A percentile compares a stretch with the other conserved stretches of the same genome.
phyloP scores from a whole-genome alignment of 805 yeast genomes.

The Yarrowia sp. region DNA sequence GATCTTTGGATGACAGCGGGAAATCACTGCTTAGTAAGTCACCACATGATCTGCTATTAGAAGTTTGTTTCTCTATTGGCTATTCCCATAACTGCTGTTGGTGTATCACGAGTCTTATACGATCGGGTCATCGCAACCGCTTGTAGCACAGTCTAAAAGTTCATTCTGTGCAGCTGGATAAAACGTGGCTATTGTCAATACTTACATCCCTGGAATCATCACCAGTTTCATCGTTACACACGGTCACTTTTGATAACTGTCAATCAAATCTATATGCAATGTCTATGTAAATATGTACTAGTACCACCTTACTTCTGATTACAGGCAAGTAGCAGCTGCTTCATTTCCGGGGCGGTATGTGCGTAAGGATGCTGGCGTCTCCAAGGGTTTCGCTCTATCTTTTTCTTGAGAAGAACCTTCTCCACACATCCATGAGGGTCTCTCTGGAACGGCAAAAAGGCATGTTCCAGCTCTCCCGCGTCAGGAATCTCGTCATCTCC shows the following conservation, averaged over 20 bases:
- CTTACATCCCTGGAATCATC: no score
- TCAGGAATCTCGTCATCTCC: conserved; percentile 19
- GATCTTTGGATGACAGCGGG: no score
- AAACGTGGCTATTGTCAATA: no score
- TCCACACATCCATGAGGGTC: conserved; percentile 36
- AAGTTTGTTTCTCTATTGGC: no score
- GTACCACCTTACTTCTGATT: background rate
- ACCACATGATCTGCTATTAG: no score
- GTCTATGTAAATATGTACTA: background rate
- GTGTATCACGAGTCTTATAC: no score
- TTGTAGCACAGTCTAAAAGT: no score
- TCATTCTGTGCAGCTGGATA: no score
- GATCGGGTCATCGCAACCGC: no score
- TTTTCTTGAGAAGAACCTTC: conserved; percentile 1
- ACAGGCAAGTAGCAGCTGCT: background rate
- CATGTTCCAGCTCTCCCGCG: conserved; percentile 13
- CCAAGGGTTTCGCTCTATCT: conserved; percentile 16
- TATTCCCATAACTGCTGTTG: no score
- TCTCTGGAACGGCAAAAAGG: conserved; percentile 21
- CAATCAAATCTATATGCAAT: conserved; percentile 16
- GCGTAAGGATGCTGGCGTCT: conserved; percentile 30
- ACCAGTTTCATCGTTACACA: no score
- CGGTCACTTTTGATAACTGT: background rate
- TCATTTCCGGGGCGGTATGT: conserved; percentile 22
- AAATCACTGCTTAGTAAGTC: no score